Percentiles rank a stretch among this genome's conserved stretches.
Evolutionary conservation across 2,329 filamentous ascomycete species (phyloP).

Genomic region (Talaromyces sp.): DNA sequence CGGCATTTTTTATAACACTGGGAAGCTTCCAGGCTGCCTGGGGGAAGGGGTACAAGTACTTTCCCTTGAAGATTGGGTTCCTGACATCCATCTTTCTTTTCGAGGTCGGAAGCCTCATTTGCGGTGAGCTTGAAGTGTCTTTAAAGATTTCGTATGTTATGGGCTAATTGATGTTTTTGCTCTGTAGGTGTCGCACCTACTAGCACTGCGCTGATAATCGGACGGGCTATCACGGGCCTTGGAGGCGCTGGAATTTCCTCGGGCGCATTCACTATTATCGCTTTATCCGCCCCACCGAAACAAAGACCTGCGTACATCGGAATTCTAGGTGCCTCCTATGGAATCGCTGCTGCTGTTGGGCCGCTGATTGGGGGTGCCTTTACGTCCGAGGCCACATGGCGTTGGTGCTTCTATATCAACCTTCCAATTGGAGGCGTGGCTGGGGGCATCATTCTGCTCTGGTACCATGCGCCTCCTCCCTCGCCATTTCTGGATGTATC

Average conservation of each 20-base stretch:
- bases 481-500: slow-evolving; percentile 21
- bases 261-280: slow-evolving; percentile 30
- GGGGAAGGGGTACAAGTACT: background rate
- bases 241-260: slow-evolving; percentile 39
- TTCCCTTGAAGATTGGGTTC: background rate
- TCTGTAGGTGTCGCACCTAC: slow-evolving; percentile 6
- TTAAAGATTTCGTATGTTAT: no score
- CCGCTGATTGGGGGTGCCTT: slow-evolving; percentile 51
- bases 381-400: slow-evolving; percentile 46
- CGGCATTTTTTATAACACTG: background rate
- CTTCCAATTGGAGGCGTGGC: slow-evolving; percentile 38
- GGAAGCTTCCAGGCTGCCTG: background rate
- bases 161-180: no score
- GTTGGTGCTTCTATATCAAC: slow-evolving; percentile 50
- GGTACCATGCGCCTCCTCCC: slow-evolving; percentile 34
- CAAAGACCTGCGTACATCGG: slow-evolving; percentile 51
- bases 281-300: slow-evolving; percentile 51
- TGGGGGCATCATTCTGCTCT: slow-evolving; percentile 34
- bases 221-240: slow-evolving; percentile 40
- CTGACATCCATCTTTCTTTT: background rate
- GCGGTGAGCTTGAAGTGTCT: background rate
- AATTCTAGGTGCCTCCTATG: slow-evolving; percentile 59
- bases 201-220: slow-evolving; percentile 38
- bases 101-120: background rate
- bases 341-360: slow-evolving; percentile 52